These are phyloP conservation scores for Gnomoniopsis sp. DNA, from an alignment of 2,329 filamentous ascomycete genomes.

Conservation along the genomic window DNA sequence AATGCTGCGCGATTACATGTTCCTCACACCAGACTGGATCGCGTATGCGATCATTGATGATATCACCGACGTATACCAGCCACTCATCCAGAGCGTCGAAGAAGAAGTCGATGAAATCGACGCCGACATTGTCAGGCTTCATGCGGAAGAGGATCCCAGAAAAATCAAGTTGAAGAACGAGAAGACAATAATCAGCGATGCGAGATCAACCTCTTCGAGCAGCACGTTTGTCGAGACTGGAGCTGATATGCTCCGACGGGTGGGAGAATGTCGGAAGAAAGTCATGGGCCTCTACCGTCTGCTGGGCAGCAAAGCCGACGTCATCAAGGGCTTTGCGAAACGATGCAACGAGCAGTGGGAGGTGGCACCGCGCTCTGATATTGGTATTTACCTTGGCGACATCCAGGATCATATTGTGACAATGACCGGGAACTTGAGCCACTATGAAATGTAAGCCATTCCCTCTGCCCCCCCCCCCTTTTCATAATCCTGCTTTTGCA, in stretches of 20 bases:
- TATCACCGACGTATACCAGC: conserved; percentile 93
- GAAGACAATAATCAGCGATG: conserved; percentile 30
- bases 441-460: conserved; percentile 82
- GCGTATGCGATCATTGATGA: conserved; percentile 98
- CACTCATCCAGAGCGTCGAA: conserved; percentile 88
- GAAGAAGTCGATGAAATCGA: conserved; percentile 97
- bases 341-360: conserved; percentile 98
- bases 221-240: conserved; percentile 44
- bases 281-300: conserved; percentile 95
- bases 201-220: conserved; percentile 36
- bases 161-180: conserved; percentile 32
- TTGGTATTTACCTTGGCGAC: conserved; percentile 95
- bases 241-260: conserved; percentile 83
- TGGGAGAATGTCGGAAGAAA: conserved; percentile 92
- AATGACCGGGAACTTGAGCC: conserved; percentile 93
- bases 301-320: conserved; percentile 94
- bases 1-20: conserved; percentile 89
- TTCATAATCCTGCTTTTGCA: neutral
- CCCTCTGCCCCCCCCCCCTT: neutral
- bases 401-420: conserved; percentile 99
- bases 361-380: conserved; percentile 89
- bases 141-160: conserved; percentile 53
- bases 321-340: conserved; percentile 98
- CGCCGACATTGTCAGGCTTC: conserved; percentile 80
- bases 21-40: conserved; percentile 94